Percentiles rank a stretch among this genome's conserved stretches.
phyloP scores from a whole-genome alignment of 1,284 basidiomycete genomes.

The Apiotrichum siamense region DNA sequence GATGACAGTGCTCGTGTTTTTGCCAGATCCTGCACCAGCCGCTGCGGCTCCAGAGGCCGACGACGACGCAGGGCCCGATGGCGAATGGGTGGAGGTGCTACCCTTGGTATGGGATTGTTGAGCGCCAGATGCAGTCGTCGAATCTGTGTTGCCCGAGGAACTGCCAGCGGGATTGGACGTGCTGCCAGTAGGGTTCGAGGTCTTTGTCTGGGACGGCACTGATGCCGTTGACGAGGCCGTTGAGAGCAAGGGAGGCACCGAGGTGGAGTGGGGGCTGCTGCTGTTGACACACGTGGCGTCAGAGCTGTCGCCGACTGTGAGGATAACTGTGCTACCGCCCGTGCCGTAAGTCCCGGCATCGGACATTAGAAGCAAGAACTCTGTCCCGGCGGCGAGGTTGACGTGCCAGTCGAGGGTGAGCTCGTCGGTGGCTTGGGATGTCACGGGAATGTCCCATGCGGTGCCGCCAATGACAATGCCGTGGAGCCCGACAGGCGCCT shows the following conservation, averaged over 20 bases:
- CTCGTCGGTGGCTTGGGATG: constrained; percentile 2
- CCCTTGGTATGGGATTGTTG: too few species aligned
- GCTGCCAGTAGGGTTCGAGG: too few species aligned
- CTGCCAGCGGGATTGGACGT: not conserved
- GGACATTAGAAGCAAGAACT: constrained; percentile 38
- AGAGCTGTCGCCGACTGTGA: constrained; percentile 22
- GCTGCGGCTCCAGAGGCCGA: not conserved
- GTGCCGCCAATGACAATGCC: constrained; percentile 38
- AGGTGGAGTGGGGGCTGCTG: constrained; percentile 15
- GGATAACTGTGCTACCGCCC: constrained; percentile 31
- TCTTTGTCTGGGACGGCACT: too few species aligned
- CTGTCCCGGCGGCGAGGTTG: constrained; percentile 29
- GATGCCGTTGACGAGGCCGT: not conserved
- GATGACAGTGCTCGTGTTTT: constrained; percentile 2
- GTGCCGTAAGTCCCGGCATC: constrained; percentile 32
- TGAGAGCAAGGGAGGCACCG: not conserved
- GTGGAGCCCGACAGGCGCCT: constrained; percentile 28
- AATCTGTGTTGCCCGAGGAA: not conserved
- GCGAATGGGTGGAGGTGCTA: not conserved
- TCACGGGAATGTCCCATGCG: constrained; percentile 33
- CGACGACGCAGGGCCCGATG: not conserved
- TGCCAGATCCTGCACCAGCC: not conserved
- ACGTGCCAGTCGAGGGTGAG: constrained; percentile 25
- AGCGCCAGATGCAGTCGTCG: not conserved
- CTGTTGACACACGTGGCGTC: constrained; percentile 26